Base-by-base conservation (phyloP, 1,284 basidiomycete genomes). In the Apiotrichum veenhuisii region DNA sequence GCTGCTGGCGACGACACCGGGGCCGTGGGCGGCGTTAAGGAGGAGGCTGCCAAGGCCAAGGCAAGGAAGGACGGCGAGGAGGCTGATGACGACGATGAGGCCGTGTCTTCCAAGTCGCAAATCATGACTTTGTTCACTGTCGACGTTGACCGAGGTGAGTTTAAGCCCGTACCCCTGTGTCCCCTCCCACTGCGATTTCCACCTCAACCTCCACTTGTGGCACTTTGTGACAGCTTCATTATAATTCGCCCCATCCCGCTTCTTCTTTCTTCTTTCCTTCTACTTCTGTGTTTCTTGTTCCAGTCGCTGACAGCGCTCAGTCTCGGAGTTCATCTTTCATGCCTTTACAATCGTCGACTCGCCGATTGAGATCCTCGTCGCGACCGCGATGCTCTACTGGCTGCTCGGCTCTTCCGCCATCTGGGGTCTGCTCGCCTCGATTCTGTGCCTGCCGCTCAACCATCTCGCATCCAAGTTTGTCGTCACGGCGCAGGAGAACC, bases 101-200 rank as follows among this genome's bases (percentile, higher is more conserved):
- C 87, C 46, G 91, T 95, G 67, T 88, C 85, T 11, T 91, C 87
- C 68, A 95, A 95, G 75, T 87, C 88, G 11, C 90, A 94, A 76
- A 86, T 94, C 66, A 89, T 92, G 72, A 76, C 77, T 20, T 62
- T 80, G 9, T 80, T 79, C 66, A 91, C 89, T 4, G 89, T 89
- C 7, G 93, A 96, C 65, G 89, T 92, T 36, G 91, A 95, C 72
- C 84, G 91, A 59, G 30, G 30, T 30, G 30, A 30, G 30, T 30
- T 30, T 12, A 30, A 30, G 12, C 30, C 30, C 30, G 7, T n/a
- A n/a, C n/a, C n/a, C n/a, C n/a, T n/a, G n/a, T n/a, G n/a, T n/a
- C n/a, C n/a, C n/a, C n/a, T n/a, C n/a, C n/a, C n/a, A n/a, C n/a
- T n/a, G n/a, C n/a, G n/a, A n/a, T n/a, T n/a, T n/a, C n/a, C n/a